Base-by-base conservation (phyloP, 139 green algal genomes). In the Micractinium sp. region DNA sequence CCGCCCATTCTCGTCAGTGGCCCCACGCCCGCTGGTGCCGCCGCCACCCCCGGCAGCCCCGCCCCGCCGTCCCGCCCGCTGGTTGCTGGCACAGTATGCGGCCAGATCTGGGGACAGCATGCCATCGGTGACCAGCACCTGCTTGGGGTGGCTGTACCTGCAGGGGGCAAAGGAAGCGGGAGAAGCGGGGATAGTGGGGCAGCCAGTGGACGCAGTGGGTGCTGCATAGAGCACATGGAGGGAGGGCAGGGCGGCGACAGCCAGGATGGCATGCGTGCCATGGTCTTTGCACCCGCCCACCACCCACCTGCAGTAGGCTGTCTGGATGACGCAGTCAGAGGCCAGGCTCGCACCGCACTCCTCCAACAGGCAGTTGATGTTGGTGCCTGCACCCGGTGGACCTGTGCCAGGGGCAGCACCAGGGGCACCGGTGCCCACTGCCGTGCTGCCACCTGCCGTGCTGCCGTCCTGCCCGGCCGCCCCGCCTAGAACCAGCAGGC, bases 121-220 rank as follows among this genome's bases (percentile, higher is more conserved):
- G 23, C 96, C 96, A 82, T 98, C 96, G 0, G 83, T 87, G 67
- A 98, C 95, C 27, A 97, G 93, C 2, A 95, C 95, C 87, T 97
- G 92, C 90, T 98, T 98, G 25, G 96, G 96, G 90, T 98, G 96
- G 56, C 95, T 79, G 93, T 98, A 98, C 91, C 97, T 97, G 91
- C 35, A 76, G 22, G n/a, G 12, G 47, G 73, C 66, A 73, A 31
- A 38, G 29, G 27, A 13, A 33, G 38, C 31, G 31, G 31, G 2
- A 29, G 76, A 47, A 76, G 23, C 31, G 9, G 12, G 76, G 27
- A 76, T 29, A 61, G 27, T 27, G 18, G 38, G 14, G 76, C 0
- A 33, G 27, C 47, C n/a, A 78, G 47, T 9, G 9, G 7, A 56
- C 5, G 5, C 47, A 56, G 47, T 56, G 47, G 47, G 47, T 56